Base-by-base conservation (phyloP, 805 yeast genomes). In the Pichia nakasei region DNA sequence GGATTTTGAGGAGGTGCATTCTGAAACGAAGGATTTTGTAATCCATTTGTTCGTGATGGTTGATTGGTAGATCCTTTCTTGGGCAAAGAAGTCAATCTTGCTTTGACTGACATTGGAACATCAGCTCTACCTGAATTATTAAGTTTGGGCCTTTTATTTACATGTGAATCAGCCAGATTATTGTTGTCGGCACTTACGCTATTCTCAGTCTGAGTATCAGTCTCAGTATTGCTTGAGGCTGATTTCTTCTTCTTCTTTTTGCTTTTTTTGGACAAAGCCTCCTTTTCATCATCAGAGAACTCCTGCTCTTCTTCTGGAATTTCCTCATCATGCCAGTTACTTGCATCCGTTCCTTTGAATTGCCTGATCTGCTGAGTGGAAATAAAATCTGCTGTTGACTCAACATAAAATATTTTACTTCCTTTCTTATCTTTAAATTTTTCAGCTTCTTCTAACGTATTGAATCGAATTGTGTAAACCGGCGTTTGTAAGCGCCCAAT, bases 291-390 rank as follows among this genome's bases (percentile, higher is more conserved):
- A 60, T 93, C 97, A 1, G 96, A 85, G 52, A 82, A 91, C 58
- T 91, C 97, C 60, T 86, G 95, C 60, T 93, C 97, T 26, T 85
- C 94, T 52, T 80, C 88, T 0, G 96, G 87, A 26, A 91, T 64
- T 56, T 93, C 98, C 64, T 93, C 97, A 61, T 93, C 98, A 59
- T 86, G 83, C 60, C 86, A 81, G 54, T 93, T 93, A 56, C 95
- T 84, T 0, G 98, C 98, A 66, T 93, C 98, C 2, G 88, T 82
- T 21, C 97, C 98, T 55, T 82, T 89, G 18, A 80, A 46, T 20
- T 72, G 66, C 53, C 78, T 85, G 44, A 89, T 72, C 21, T 76
- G 65, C 41, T 82, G 83, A 0, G 97, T 91, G 50, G 80, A 77
- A 9, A 84, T 68, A 63, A 88, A 91, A 43, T 82, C 74, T 0